Conservation (phyloP, 805 yeast genomes). For the Nakazawaea wickerhamii region DNA sequence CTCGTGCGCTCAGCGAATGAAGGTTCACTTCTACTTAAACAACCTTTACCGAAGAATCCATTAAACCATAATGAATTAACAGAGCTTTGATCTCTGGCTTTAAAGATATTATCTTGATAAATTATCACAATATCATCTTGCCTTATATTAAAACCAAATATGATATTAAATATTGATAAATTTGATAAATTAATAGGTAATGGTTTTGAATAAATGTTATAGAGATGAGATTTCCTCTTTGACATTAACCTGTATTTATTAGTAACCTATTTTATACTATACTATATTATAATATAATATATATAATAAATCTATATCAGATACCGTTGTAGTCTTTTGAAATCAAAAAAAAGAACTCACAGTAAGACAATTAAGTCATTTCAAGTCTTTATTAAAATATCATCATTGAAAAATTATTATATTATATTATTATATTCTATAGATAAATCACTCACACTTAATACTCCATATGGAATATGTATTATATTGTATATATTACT, state of each 20-base stretch:
- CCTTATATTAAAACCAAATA: slow-evolving; percentile 16
- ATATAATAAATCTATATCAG: slow-evolving; percentile 42
- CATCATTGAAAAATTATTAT: slow-evolving; percentile 27
- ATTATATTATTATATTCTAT: too few species aligned
- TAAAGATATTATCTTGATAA: slow-evolving; percentile 28
- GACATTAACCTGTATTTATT: slow-evolving; percentile 22
- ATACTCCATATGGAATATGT: too few species aligned
- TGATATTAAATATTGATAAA: background rate
- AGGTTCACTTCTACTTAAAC: slow-evolving; percentile 85
- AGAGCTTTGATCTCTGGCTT: slow-evolving; percentile 36
- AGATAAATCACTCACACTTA: too few species aligned
- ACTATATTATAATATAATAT: slow-evolving; percentile 1
- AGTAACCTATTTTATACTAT: background rate
- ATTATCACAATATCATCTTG: slow-evolving; percentile 8
- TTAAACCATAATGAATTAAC: slow-evolving; percentile 65
- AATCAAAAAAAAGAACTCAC: slow-evolving; percentile 59
- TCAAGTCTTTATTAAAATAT: slow-evolving; percentile 33
- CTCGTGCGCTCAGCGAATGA: slow-evolving; percentile 74
- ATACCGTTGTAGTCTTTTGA: slow-evolving; percentile 97
- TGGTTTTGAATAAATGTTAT: slow-evolving; percentile 38
- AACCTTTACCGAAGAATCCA: slow-evolving; percentile 95
- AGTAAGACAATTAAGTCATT: slow-evolving; percentile 34
- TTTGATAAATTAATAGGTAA: slow-evolving; percentile 47
- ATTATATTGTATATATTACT: too few species aligned
- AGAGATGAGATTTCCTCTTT: slow-evolving; percentile 25